Base-by-base conservation (phyloP, 257 asterid species). In the Euphrasia confusa region DNA sequence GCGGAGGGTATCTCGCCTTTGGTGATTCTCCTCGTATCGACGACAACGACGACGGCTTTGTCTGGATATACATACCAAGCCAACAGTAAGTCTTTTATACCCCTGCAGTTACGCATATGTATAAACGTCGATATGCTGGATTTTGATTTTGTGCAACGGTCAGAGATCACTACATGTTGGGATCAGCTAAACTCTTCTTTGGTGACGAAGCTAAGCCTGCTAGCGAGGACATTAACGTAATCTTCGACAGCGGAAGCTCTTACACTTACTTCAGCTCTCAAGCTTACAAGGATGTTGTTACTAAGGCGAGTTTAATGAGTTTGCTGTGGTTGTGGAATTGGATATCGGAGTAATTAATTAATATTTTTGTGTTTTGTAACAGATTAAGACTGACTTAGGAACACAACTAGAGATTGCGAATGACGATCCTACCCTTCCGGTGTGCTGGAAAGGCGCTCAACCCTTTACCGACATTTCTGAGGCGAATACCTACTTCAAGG, bases 1-100 rank as follows among this genome's bases (percentile, higher is more conserved):
- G 91, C 4, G 93, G 93, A 28, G 98, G 98, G 27, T 89, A 74
- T 74, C 87, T 92, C 69, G 85, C 85, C 82, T 75, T 92, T 17
- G 99, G 99, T 47, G 90, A 79, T 67, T 63, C 83, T 65, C 68
- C 83, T 60, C 93, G 89, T 15, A 53, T 74, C 18, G 66, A 85
- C 24, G 24, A 1, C 24, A 1, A 21, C 24, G 24, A 1, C 24
- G 24, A 21, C 24, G 86, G 81, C 61, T 82, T 91, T 68, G 62
- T 68, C 10, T 88, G 95, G 98, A 79, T 74, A 54, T 77, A 92
- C 0, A 37, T 78, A 24, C 33, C 32, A 56, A 71, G 80, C 77
- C 74, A 63, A 55, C 76, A 72, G 87, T 81, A 65, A 71, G 84
- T 68, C 63, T 30, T 49, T 37, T 57, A 42, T 7, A n/a, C n/a